phyloP scores from a whole-genome alignment of 176 grass and related monocot genomes.

The Aegilops bicornis region DNA sequence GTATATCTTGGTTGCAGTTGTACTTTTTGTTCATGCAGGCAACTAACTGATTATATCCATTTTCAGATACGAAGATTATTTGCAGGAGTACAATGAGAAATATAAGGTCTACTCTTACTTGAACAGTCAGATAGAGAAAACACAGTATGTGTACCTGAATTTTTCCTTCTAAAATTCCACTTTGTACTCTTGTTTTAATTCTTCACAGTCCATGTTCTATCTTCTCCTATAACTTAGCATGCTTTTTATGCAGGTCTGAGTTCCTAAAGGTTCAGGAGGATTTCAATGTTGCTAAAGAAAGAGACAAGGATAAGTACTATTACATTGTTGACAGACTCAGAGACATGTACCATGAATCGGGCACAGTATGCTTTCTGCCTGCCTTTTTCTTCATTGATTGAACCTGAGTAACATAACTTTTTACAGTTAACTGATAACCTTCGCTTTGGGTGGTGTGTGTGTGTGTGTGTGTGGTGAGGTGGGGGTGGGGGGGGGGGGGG shows the following conservation, averaged over 20 bases:
- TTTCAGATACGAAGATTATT: constrained; percentile 81
- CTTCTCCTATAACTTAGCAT: constrained; percentile 12
- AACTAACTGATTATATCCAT: constrained; percentile 32
- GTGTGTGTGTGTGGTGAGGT: too few species aligned
- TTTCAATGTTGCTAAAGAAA: constrained; percentile 61
- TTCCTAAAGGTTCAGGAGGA: constrained; percentile 66
- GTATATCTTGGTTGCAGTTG: background rate
- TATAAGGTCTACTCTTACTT: constrained; percentile 68
- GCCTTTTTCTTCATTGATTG: constrained; percentile 12
- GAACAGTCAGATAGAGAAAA: constrained; percentile 78
- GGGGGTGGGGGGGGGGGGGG: background rate
- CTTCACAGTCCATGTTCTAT: background rate
- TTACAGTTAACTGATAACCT: constrained; percentile 8
- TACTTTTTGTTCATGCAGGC: background rate
- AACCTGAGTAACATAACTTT: background rate
- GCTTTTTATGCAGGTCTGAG: constrained; percentile 47
- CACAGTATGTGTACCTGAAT: constrained; percentile 44
- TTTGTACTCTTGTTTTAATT: constrained; percentile 10
- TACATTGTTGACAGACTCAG: constrained; percentile 64
- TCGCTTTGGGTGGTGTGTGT: background rate
- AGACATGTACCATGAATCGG: constrained; percentile 65
- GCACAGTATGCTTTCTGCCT: constrained; percentile 55
- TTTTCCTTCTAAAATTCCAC: background rate
- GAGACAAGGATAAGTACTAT: constrained; percentile 57
- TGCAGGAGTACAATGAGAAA: constrained; percentile 89